These are phyloP conservation scores for Camellia sinensis DNA, from an alignment of 148 eudicot species.

Conservation along the genomic window DNA sequence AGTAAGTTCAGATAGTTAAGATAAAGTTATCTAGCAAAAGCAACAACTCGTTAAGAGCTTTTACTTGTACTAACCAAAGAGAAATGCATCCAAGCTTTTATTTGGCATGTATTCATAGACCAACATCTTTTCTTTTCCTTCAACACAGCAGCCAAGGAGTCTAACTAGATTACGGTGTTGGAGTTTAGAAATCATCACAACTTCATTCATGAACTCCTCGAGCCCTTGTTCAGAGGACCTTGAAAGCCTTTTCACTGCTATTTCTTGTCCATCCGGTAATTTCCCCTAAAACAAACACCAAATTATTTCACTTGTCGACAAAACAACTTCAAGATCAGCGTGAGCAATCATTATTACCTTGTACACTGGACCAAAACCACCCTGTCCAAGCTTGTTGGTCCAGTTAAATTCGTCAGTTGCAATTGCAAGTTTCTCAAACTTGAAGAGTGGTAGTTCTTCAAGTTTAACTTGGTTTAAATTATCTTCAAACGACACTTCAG, in stretches of 20 bases:
- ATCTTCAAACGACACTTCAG: not conserved
- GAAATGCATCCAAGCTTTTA: constrained; percentile 48
- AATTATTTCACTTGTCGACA: not conserved
- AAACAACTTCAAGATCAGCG: not conserved
- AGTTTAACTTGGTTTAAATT: constrained; percentile 9
- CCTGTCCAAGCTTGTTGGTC: constrained; percentile 41
- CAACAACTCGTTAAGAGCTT: not conserved
- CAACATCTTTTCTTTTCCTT: constrained; percentile 44
- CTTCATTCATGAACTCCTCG: constrained; percentile 50
- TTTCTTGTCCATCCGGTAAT: constrained; percentile 33
- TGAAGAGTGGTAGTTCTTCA: constrained; percentile 34
- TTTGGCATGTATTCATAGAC: constrained; percentile 54
- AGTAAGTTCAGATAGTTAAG: no score
- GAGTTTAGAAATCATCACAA: constrained; percentile 42
- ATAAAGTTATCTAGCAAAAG: no score
- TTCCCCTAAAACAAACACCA: constrained; percentile 26
- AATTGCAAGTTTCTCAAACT: constrained; percentile 24
- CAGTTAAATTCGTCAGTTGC: constrained; percentile 41
- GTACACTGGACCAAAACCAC: constrained; percentile 55
- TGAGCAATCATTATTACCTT: not conserved
- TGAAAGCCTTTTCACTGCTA: constrained; percentile 46
- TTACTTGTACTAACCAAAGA: constrained; percentile 36
- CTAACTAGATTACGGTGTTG: constrained; percentile 60
- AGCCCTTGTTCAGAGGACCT: constrained; percentile 44
- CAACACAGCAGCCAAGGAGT: constrained; percentile 43